A percentile compares a stretch with the other conserved stretches of the same genome.
These are phyloP conservation scores for Magnolia sinica DNA, from an alignment of 164 flowering plant species.

Conservation along the genomic window DNA sequence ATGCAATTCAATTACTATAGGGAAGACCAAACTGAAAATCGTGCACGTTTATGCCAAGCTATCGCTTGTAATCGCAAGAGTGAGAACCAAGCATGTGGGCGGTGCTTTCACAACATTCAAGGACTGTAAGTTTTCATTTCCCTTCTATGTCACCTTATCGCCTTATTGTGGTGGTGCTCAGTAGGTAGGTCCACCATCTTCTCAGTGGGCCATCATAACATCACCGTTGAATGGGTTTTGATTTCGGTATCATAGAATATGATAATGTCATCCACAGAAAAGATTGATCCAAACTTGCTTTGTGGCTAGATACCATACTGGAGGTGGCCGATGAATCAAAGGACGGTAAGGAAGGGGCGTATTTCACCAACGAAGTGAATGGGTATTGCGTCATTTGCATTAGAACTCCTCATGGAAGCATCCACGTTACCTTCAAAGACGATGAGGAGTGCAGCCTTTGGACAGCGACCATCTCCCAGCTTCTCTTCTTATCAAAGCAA, in stretches of 20 bases:
- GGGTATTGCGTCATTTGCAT: conserved; percentile 7
- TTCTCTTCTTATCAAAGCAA: not conserved
- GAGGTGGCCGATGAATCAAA: not conserved
- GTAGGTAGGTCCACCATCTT: not conserved
- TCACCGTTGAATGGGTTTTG: not conserved
- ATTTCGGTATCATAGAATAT: too few species aligned
- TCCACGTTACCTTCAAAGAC: conserved; percentile 8
- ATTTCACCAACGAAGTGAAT: conserved; percentile 6
- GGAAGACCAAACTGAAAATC: conserved; percentile 6
- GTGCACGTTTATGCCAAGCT: conserved; percentile 4
- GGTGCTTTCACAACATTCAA: conserved; percentile 9
- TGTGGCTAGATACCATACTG: conserved; percentile 1
- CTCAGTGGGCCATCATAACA: not conserved
- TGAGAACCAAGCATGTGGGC: conserved; percentile 11
- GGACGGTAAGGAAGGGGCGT: not conserved
- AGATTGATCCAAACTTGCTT: not conserved
- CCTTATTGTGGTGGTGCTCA: not conserved
- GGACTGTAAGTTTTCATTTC: conserved; percentile 7
- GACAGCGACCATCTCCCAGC: not conserved
- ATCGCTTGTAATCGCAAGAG: not conserved
- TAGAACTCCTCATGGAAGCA: not conserved
- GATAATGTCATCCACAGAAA: not conserved
- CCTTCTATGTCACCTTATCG: not conserved
- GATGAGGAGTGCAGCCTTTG: not conserved
- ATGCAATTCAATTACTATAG: not conserved